These are phyloP conservation scores for Beauveria rudraprayagi DNA, from an alignment of 2,329 filamentous ascomycete genomes.

Conservation along the genomic window DNA sequence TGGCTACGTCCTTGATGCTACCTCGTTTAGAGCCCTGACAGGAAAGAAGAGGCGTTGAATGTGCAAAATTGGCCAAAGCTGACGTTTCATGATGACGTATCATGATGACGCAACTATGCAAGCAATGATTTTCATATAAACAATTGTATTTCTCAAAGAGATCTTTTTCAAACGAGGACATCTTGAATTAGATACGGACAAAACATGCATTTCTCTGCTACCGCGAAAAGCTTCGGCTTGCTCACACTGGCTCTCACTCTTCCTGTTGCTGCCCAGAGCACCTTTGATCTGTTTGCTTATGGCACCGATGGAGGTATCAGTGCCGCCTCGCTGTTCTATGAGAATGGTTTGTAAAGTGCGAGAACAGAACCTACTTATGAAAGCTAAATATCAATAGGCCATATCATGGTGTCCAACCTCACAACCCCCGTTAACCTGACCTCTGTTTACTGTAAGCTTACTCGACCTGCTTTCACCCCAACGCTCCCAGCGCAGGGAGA, in stretches of 20 bases:
- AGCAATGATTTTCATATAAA: too few species aligned
- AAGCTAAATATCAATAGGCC: not conserved
- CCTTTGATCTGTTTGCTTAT: not conserved
- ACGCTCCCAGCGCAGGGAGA: too few species aligned
- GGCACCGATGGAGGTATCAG: not conserved
- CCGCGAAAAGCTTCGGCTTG: not conserved
- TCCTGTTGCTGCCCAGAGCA: not conserved
- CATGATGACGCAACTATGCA: too few species aligned
- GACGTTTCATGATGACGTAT: too few species aligned
- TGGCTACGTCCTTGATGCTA: too few species aligned
- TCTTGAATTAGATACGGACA: too few species aligned
- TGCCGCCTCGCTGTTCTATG: not conserved
- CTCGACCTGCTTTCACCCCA: not conserved
- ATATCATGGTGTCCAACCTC: not conserved
- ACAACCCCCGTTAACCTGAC: not conserved
- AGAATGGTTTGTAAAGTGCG: not conserved
- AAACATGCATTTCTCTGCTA: not conserved
- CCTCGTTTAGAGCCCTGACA: too few species aligned
- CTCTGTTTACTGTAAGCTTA: not conserved
- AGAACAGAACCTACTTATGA: not conserved
- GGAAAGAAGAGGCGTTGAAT: too few species aligned
- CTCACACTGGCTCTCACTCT: not conserved
- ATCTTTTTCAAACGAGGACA: too few species aligned
- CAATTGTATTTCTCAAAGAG: too few species aligned
- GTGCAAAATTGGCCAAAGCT: too few species aligned